Evolutionary conservation across 495 filamentous ascomycete species (phyloP), one percentile per base, ranked within the genome.

Genomic region (Penicillium turbatum): DNA sequence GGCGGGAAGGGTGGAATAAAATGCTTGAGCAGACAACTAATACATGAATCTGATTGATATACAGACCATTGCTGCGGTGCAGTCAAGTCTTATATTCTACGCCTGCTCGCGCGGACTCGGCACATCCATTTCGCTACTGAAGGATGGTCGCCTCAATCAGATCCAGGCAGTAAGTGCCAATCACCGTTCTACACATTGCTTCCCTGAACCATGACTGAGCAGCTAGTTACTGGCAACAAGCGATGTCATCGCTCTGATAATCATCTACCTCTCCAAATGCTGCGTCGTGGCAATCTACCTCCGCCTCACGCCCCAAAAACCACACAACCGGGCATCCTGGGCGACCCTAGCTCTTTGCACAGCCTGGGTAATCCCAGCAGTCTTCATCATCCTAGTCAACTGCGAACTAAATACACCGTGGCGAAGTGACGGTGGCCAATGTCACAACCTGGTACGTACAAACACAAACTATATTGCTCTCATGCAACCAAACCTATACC

Each of bases 201-300:
- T 32, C 6, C 7, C 21, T 12, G n/a, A 11, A n/a, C n/a, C 16
- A 11, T 36, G n/a, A 32, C 45, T 54, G 42, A 49, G 26, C 51
- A 51, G 24, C 27, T 30, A 78, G 76, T 59, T 69, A 37, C 56
- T 71, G 35, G 65, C 68, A 48, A 58, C 62, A 48, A 68, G 66
- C 59, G 72, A 78, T 40, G 59, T 73, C n/a, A 62, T 80, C 50
- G 74, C 72, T 43, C 54, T 80, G 37, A 45, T 77, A 15, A 67
- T 67, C 8, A 54, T 78, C 6, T 78, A 71, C 44, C 61, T 77
- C 35, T 72, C 73, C 26, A 80, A 80, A 65, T 73, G 66, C 61
- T 76, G 74, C 26, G 72, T 76, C 27, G 56, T 72, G 10, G 69
- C 71, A 12, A 73, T 80, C 27, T 74, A 75, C 41, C 65, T 76